Conservation (phyloP, 305 asterid species). For the Rubia occidens region DNA sequence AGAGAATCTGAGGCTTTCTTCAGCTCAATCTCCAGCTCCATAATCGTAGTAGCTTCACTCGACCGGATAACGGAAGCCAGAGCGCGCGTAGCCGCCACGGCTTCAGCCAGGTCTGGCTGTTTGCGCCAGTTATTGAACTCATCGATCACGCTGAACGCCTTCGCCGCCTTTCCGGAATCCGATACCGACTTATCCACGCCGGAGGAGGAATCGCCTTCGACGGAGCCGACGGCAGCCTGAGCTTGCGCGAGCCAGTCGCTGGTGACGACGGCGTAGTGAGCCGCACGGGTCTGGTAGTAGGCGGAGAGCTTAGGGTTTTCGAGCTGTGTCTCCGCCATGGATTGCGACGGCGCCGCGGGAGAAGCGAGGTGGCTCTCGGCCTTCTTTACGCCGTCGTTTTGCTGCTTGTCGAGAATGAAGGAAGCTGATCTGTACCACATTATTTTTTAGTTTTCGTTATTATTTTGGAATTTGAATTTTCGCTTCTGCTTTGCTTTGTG, state of each 20-base stretch:
- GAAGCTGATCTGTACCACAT: conserved; percentile 68
- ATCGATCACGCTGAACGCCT: conserved; percentile 54
- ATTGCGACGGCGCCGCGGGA: conserved; percentile 17
- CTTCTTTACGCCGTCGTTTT: conserved; percentile 36
- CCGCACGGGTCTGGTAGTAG: conserved; percentile 81
- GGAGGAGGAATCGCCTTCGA: conserved; percentile 23
- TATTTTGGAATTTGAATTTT: not conserved
- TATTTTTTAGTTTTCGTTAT: conserved; percentile 1
- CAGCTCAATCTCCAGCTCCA: conserved; percentile 92
- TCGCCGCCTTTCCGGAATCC: conserved; percentile 29
- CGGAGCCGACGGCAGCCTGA: conserved; percentile 46
- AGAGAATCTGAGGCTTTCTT: conserved; percentile 74
- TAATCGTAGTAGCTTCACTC: conserved; percentile 76
- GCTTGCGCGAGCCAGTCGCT: conserved; percentile 93
- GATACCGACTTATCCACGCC: conserved; percentile 14
- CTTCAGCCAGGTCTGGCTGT: conserved; percentile 93
- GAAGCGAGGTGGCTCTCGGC: conserved; percentile 35
- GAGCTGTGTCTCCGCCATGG: conserved; percentile 37
- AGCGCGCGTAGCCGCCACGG: conserved; percentile 94
- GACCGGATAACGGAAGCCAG: conserved; percentile 80
- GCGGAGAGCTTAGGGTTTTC: conserved; percentile 52
- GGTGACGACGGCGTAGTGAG: conserved; percentile 81
- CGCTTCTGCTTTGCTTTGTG: not conserved
- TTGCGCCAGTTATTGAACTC: conserved; percentile 82
- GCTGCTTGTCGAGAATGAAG: conserved; percentile 45